Evolutionary conservation across 805 yeast species (phyloP).

Genomic region (Kuraishia borneana): DNA sequence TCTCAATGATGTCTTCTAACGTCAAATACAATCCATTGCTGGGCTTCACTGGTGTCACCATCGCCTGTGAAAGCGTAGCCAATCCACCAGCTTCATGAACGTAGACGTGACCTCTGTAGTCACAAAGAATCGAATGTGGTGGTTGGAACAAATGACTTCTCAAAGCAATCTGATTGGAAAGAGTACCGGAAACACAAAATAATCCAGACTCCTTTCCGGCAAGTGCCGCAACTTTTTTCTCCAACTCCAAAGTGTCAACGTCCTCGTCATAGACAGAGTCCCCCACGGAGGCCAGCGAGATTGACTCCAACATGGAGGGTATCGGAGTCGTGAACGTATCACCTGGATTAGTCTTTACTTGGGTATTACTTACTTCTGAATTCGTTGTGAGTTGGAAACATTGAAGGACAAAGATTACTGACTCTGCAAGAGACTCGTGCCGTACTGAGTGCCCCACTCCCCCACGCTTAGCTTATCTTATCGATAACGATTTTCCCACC

Average conservation of each 20-base stretch:
- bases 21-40: constrained; percentile 71
- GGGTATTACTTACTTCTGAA: constrained; percentile 29
- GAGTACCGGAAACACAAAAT: constrained; percentile 81
- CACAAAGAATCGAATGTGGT: constrained; percentile 79
- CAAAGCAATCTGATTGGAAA: constrained; percentile 81
- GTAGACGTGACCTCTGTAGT: constrained; percentile 75
- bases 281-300: constrained; percentile 50
- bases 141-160: constrained; percentile 72
- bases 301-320: constrained; percentile 54
- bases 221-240: constrained; percentile 49
- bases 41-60: constrained; percentile 80
- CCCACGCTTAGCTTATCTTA: constrained; percentile 13
- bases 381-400: constrained; percentile 25
- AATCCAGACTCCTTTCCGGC: constrained; percentile 77
- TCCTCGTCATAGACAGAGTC: constrained; percentile 88
- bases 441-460: neutral
- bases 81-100: constrained; percentile 86
- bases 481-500: constrained; percentile 56
- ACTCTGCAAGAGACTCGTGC: neutral
- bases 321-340: constrained; percentile 93
- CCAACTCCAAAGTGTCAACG: constrained; percentile 51
- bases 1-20: constrained; percentile 59
- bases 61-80: constrained; percentile 81
- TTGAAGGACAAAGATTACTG: too few relatives aligned
- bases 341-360: constrained; percentile 3